These are phyloP conservation scores for Suhomyces vadensis DNA, from an alignment of 805 yeast genomes.

Conservation along the genomic window DNA sequence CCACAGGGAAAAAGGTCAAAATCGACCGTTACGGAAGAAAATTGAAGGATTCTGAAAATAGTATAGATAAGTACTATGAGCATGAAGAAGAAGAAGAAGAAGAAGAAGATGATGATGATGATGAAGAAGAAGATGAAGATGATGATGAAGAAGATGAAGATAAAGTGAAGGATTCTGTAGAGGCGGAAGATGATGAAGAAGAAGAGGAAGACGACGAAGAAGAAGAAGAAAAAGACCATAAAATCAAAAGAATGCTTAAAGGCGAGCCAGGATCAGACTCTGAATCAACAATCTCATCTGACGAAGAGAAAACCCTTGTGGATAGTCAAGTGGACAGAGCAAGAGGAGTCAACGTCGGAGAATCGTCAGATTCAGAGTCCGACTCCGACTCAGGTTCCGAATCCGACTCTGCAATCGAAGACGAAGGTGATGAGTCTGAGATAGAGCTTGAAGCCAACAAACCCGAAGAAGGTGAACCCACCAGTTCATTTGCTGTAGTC, in stretches of 20 bases:
- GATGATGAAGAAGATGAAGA: conserved; percentile 21
- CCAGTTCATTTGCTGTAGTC: conserved; percentile 82
- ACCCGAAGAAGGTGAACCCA: conserved; percentile 87
- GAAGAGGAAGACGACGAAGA: conserved; percentile 15
- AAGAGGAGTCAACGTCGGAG: conserved; percentile 60
- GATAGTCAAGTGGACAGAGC: conserved; percentile 52
- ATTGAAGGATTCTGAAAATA: conserved; percentile 42
- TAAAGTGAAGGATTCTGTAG: too few relatives aligned
- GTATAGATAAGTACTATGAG: conserved; percentile 66
- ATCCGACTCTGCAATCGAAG: conserved; percentile 44
- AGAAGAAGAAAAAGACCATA: conserved; percentile 13
- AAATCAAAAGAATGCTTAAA: conserved; percentile 7
- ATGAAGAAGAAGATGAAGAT: conserved; percentile 24
- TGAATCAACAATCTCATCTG: conserved; percentile 9
- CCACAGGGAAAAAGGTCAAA: conserved; percentile 56
- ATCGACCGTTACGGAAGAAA: conserved; percentile 90
- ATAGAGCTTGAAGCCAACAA: conserved; percentile 55
- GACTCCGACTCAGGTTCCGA: conserved; percentile 44
- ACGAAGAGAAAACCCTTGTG: conserved; percentile 16
- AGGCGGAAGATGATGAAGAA: conserved; percentile 16
- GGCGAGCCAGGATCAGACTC: conserved; percentile 14
- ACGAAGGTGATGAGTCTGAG: conserved; percentile 53
- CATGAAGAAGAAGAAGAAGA: conserved; percentile 32
- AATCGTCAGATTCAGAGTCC: conserved; percentile 33
- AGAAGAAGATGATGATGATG: conserved; percentile 30